phyloP scores from a whole-genome alignment of 371 early-diverging fungal genomes.

The Syncephalastrum racemosum region DNA sequence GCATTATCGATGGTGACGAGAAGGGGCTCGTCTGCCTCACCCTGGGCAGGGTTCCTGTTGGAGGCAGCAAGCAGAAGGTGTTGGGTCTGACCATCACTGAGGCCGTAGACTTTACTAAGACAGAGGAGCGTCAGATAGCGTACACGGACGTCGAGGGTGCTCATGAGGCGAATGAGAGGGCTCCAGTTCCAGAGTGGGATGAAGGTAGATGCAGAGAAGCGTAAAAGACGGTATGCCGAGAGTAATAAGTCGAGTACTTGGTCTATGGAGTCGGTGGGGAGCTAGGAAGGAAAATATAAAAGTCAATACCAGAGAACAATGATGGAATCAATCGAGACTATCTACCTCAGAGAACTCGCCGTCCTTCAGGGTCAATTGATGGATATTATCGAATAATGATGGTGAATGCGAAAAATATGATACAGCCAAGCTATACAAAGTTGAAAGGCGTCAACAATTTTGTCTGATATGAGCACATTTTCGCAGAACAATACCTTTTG shows the following conservation, averaged over 20 bases:
- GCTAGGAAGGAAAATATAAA: too few species aligned
- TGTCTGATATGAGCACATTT: neutral
- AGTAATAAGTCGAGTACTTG: constrained; percentile 53
- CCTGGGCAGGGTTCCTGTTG: neutral
- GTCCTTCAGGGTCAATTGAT: constrained; percentile 3
- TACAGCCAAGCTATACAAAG: constrained; percentile 61
- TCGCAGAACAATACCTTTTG: constrained; percentile 44
- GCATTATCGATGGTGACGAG: constrained; percentile 30
- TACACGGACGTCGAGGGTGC: constrained; percentile 41
- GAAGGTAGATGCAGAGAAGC: constrained; percentile 56
- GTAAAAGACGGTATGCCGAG: constrained; percentile 62
- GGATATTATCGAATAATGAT: constrained; percentile 41
- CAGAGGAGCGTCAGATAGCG: constrained; percentile 58
- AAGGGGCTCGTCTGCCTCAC: constrained; percentile 29
- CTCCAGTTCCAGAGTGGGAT: constrained; percentile 67
- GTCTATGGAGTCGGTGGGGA: neutral
- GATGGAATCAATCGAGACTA: constrained; percentile 1
- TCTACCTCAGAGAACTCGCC: neutral
- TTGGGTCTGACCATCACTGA: constrained; percentile 50
- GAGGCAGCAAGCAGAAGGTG: constrained; percentile 26
- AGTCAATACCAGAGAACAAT: constrained; percentile 10
- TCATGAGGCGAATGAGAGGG: constrained; percentile 56
- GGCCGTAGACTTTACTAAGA: constrained; percentile 50
- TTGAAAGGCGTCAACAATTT: neutral
- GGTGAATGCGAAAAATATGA: constrained; percentile 56